Conservation (phyloP, 2,329 filamentous ascomycete genomes). For the Colletotrichum eremochloae region DNA sequence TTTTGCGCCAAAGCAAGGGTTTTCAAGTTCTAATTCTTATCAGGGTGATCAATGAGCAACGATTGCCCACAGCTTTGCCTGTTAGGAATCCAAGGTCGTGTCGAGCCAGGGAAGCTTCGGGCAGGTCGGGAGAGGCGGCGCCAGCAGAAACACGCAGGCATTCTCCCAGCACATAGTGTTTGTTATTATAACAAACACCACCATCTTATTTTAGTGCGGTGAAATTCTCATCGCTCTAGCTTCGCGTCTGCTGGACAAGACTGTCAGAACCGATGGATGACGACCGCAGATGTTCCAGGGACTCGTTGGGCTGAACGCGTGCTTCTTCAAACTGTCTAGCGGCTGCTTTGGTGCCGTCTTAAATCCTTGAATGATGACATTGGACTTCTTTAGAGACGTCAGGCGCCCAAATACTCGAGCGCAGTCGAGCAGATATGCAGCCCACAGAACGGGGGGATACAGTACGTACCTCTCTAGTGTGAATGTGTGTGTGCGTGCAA, state of each 20-base stretch:
- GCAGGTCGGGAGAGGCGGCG: constrained; percentile 23
- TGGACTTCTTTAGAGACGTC: constrained; percentile 18
- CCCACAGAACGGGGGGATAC: background rate
- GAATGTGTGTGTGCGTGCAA: background rate
- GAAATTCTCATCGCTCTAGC: background rate
- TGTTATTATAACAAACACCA: background rate
- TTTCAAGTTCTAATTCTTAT: no score
- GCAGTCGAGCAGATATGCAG: no score
- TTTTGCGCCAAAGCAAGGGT: background rate
- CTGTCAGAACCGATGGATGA: constrained; percentile 13
- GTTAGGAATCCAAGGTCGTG: background rate
- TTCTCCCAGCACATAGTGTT: background rate
- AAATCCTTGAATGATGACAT: constrained; percentile 41
- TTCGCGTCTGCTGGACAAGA: constrained; percentile 17
- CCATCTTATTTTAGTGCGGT: background rate
- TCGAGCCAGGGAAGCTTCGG: constrained; percentile 19
- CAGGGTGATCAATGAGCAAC: background rate
- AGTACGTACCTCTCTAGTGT: constrained; percentile 2
- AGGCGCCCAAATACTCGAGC: constrained; percentile 10
- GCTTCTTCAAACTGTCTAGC: constrained; percentile 30
- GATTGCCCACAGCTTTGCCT: background rate
- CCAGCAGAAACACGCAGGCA: constrained; percentile 26
- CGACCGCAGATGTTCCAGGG: constrained; percentile 17
- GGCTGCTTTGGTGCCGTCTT: constrained; percentile 30
- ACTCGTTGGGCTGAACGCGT: constrained; percentile 37